Evolutionary conservation across 257 asterid genomes (phyloP).

Genomic region (Schizonepeta tenuifolia): DNA sequence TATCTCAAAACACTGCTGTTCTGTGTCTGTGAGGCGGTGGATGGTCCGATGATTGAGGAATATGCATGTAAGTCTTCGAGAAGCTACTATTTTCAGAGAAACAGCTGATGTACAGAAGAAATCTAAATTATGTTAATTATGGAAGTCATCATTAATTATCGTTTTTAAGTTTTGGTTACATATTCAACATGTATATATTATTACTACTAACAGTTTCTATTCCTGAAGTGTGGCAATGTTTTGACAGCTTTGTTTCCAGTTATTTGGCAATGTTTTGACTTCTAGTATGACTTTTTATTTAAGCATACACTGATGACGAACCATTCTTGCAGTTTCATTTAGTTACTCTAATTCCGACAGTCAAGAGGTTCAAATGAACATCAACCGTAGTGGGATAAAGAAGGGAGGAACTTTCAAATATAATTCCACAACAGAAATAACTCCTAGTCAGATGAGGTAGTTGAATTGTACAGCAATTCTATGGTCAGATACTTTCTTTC

Average conservation of each 20-base stretch:
- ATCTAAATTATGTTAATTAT: constrained; percentile 4
- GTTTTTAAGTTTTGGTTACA: constrained; percentile 3
- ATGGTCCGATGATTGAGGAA: constrained; percentile 93
- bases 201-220: constrained; percentile 1
- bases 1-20: constrained; percentile 89
- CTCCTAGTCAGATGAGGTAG: constrained; percentile 93
- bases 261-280: constrained; percentile 21
- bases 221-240: background rate
- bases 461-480: constrained; percentile 16
- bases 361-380: constrained; percentile 90
- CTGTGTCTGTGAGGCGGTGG: constrained; percentile 77
- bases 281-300: constrained; percentile 9
- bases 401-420: constrained; percentile 74
- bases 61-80: constrained; percentile 70
- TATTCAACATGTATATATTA: background rate
- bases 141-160: background rate
- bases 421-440: constrained; percentile 70
- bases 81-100: constrained; percentile 21
- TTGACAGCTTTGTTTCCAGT: constrained; percentile 24
- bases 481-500: constrained; percentile 13
- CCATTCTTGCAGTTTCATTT: constrained; percentile 73
- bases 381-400: constrained; percentile 80
- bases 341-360: constrained; percentile 76
- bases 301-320: constrained; percentile 34
- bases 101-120: background rate